These are phyloP conservation scores for Coccomyxa subellipsoidea DNA, from an alignment of 163 green algal species.

Conservation along the genomic window DNA sequence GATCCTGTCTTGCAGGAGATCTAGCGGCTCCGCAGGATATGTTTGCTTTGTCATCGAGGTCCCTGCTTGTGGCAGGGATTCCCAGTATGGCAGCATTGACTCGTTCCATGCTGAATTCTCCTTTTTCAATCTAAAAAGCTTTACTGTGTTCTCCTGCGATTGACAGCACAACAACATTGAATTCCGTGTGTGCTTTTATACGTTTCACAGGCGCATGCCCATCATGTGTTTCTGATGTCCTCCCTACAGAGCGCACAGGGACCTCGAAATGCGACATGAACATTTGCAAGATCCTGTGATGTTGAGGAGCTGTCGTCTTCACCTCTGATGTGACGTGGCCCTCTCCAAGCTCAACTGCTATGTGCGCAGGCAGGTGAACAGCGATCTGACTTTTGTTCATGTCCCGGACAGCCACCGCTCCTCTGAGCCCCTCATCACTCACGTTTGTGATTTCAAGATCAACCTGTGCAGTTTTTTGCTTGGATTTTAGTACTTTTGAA, in stretches of 20 bases:
- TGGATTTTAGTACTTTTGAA: background rate
- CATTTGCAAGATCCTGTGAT: too few relatives aligned
- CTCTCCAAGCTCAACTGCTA: background rate
- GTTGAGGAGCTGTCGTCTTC: too few relatives aligned
- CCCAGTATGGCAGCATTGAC: constrained; percentile 8
- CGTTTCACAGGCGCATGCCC: too few relatives aligned
- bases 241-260: too few relatives aligned
- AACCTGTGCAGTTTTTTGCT: background rate
- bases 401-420: background rate
- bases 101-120: background rate
- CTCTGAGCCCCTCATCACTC: background rate
- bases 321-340: background rate
- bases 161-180: too few relatives aligned
- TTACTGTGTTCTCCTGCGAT: background rate
- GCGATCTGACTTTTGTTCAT: constrained; percentile 4
- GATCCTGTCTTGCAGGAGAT: background rate
- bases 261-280: too few relatives aligned
- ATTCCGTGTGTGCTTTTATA: too few relatives aligned
- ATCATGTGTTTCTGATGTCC: too few relatives aligned
- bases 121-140: background rate
- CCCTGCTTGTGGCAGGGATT: background rate
- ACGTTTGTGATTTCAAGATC: background rate
- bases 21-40: background rate
- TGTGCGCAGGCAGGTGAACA: background rate
- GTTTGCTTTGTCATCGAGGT: background rate